Evolutionary conservation across 2,329 filamentous ascomycete genomes (phyloP), one percentile per base, ranked within the genome.

Genomic region (Alternaria triticina): DNA sequence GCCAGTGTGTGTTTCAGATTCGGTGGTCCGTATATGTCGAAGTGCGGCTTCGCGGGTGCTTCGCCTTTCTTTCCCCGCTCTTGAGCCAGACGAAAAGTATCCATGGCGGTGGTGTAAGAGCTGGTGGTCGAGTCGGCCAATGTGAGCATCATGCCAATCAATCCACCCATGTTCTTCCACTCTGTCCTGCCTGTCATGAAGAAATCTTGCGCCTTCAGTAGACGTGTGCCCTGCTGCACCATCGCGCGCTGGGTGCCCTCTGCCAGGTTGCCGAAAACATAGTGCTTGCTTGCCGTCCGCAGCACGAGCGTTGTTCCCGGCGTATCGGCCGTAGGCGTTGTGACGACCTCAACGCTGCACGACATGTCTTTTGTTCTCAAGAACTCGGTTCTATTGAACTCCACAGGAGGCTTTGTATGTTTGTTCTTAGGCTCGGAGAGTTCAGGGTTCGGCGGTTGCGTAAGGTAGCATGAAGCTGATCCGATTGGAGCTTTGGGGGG

Each of bases 301-400:
- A 99, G 84, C 40, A 93, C 77, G 30, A 98, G 79, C 54, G 88
- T 87, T 3, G 93, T 92, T 57, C 95, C 95, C 1, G 90, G 88
- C 20, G 94, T 97, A 81, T 99, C 96, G 62, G 90, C 91, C 69
- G 95, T 96, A 13, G 95, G 95, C 62, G 91, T 91, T 17, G 90
- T 91, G 65, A 95, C 79, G 72, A 98, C 82, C 78, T 96, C 90
- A 60, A 94, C 84, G 72, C 84, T 88, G 76, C 86, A 90, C 71
- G 89, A 86, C 94, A 97, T 97, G 51, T 45, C 61, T 59, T 45
- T 13, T 47, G 9, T 17, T 64, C 49, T 44, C 11, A 28, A 40
- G 36, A 40, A 40, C 9, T 40, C 45, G 17, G n/a, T 58, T 58
- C n/a, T 23, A 15, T 23, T 36, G 15, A 15, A 47, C 20, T 58